Evolutionary conservation across 257 asterid genomes (phyloP).

Genomic region (Nicotiana attenuata): DNA sequence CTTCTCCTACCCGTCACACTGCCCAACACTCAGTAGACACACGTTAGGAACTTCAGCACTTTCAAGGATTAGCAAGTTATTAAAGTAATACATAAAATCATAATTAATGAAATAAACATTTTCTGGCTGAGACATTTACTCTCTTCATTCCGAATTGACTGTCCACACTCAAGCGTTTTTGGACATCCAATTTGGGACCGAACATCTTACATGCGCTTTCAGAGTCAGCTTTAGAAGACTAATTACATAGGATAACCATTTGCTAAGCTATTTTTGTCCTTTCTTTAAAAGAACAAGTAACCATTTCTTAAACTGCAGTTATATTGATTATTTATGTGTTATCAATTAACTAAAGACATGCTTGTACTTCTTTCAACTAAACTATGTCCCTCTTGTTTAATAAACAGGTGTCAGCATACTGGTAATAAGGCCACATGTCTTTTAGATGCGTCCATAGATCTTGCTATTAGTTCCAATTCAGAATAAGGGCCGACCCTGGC

Average conservation of each 20-base stretch:
- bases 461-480: background rate
- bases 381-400: background rate
- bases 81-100: background rate
- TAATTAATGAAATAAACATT: background rate
- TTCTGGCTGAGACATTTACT: background rate
- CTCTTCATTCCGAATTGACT: background rate
- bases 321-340: background rate
- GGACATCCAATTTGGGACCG: background rate
- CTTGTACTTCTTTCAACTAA: background rate
- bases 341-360: background rate
- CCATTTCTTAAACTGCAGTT: background rate
- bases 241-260: background rate
- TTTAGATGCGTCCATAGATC: background rate
- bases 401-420: background rate
- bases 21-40: background rate
- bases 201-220: background rate
- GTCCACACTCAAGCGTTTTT: background rate
- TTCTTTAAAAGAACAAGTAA: background rate
- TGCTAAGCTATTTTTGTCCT: background rate
- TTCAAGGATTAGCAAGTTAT: background rate
- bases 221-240: background rate
- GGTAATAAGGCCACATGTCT: background rate
- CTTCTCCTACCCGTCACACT: background rate
- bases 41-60: background rate
- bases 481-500: background rate